Percentiles rank a stretch among this genome's conserved stretches.
Conservation (phyloP, 805 yeast species). For the Ogataea methylovora region DNA sequence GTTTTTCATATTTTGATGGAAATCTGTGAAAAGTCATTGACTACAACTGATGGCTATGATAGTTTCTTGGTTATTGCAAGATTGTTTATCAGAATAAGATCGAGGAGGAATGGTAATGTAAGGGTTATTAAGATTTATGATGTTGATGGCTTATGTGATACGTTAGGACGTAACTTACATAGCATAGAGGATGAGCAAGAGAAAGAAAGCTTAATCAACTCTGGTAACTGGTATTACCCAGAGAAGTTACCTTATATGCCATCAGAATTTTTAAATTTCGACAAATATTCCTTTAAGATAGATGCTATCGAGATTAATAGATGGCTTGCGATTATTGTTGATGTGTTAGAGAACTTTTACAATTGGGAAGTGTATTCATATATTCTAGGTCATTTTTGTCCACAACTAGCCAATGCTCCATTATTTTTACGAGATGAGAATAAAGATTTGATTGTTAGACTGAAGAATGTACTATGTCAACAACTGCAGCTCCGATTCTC, state of each 20-base stretch:
- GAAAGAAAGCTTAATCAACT: conserved; percentile 13
- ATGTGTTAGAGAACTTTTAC: conserved; percentile 42
- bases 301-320: conserved; percentile 32
- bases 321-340: conserved; percentile 45
- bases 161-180: conserved; percentile 42
- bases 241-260: conserved; percentile 47
- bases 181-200: conserved; percentile 13
- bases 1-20: conserved; percentile 13
- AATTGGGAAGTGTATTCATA: conserved; percentile 70
- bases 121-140: conserved; percentile 48
- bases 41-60: conserved; percentile 10
- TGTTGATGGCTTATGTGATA: conserved; percentile 59
- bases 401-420: conserved; percentile 54
- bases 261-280: conserved; percentile 26
- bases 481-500: conserved; percentile 50
- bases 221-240: conserved; percentile 51
- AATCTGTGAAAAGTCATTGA: conserved; percentile 9
- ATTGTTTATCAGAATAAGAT: conserved; percentile 47
- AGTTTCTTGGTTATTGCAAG: conserved; percentile 42
- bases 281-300: conserved; percentile 16
- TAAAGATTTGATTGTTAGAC: conserved; percentile 34
- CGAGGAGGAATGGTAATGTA: conserved; percentile 34
- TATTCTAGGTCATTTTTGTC: conserved; percentile 59
- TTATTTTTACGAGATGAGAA: conserved; percentile 37
- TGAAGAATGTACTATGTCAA: conserved; percentile 39